These are phyloP conservation scores for Monilinia vaccinii-corymbosi DNA, from an alignment of 2,329 filamentous ascomycete species.

Conservation along the genomic window DNA sequence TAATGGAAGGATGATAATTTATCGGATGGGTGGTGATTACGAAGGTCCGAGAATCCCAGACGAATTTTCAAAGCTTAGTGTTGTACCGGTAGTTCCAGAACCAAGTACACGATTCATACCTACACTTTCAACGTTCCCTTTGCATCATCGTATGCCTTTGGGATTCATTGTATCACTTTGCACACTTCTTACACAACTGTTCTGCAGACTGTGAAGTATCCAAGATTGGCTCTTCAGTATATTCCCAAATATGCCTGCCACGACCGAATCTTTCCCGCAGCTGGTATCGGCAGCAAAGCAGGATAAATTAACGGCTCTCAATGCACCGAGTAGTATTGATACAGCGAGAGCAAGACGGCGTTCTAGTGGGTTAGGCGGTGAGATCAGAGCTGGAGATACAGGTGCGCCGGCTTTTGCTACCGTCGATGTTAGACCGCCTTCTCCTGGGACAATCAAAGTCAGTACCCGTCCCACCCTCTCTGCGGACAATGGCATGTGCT, in stretches of 20 bases:
- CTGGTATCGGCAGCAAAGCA: constrained; percentile 3
- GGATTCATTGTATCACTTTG: neutral
- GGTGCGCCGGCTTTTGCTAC: constrained; percentile 42
- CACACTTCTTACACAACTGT: neutral
- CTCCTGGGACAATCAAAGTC: constrained; percentile 23
- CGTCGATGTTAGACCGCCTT: constrained; percentile 26
- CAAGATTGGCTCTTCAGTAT: neutral
- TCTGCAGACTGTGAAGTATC: neutral
- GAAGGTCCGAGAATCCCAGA: neutral
- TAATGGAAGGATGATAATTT: neutral
- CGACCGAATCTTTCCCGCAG: constrained; percentile 14
- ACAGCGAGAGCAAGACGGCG: constrained; percentile 33
- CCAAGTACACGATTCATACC: neutral
- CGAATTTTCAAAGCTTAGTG: neutral
- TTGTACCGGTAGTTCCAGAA: neutral
- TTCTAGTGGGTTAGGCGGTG: constrained; percentile 40
- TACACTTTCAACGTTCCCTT: neutral
- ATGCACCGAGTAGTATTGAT: constrained; percentile 14
- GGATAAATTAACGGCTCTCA: constrained; percentile 4
- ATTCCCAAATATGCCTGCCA: constrained; percentile 6
- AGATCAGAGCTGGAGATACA: constrained; percentile 42
- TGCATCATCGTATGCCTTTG: neutral
- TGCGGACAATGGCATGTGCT: neutral
- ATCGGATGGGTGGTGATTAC: too few relatives aligned
- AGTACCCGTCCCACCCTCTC: neutral